Conservation (phyloP, 108 stramenopile species). For the Skeletonema menzelii region DNA sequence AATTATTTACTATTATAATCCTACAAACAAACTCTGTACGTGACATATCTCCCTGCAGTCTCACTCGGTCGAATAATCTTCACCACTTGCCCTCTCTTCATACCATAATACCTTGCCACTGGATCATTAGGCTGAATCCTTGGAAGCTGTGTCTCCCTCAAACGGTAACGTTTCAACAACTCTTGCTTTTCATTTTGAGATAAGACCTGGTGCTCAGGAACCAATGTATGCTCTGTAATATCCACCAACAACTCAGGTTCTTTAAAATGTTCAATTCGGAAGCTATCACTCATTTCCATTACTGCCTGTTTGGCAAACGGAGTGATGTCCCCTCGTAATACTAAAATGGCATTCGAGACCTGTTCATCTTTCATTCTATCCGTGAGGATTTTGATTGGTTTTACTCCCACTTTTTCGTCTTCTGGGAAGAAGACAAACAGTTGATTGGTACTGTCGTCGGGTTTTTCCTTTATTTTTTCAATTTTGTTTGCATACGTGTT, state of each 20-base stretch:
- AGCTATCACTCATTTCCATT: constrained; percentile 85
- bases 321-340: constrained; percentile 88
- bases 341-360: constrained; percentile 88
- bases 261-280: constrained; percentile 96
- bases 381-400: constrained; percentile 90
- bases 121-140: constrained; percentile 99
- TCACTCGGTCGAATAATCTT: constrained; percentile 99
- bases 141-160: constrained; percentile 97
- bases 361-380: constrained; percentile 88
- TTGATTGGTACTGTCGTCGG: constrained; percentile 87
- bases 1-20: neutral
- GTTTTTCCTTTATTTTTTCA: constrained; percentile 68
- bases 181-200: constrained; percentile 92
- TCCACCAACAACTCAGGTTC: constrained; percentile 98
- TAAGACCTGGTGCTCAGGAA: constrained; percentile 91
- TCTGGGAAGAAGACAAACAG: constrained; percentile 96
- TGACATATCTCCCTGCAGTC: constrained; percentile 99
- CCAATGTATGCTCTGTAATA: constrained; percentile 97
- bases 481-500: neutral
- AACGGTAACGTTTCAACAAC: constrained; percentile 94
- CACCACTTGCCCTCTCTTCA: constrained; percentile 96
- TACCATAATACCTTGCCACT: constrained; percentile 97
- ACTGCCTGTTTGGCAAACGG: constrained; percentile 94
- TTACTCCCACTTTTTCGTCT: constrained; percentile 94
- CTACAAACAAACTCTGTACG: constrained; percentile 98